These are phyloP conservation scores for Pichia sp. DNA, from an alignment of 1,139 yeast genomes.

Conservation along the genomic window DNA sequence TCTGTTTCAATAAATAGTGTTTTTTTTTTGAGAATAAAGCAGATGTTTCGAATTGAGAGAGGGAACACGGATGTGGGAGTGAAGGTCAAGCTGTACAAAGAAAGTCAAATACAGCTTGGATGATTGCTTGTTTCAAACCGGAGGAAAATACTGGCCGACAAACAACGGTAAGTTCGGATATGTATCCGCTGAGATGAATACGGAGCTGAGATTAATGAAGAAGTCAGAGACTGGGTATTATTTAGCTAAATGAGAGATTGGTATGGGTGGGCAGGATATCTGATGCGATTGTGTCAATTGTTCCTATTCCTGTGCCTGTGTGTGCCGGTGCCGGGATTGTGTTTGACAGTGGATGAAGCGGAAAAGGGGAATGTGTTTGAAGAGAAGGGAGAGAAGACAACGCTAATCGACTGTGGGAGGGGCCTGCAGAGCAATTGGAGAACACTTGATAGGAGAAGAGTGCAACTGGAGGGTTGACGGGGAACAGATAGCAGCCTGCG, in stretches of 20 bases:
- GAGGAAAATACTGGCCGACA: too few species aligned
- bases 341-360: neutral
- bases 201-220: neutral
- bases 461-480: neutral
- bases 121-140: neutral
- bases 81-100: neutral
- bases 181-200: neutral
- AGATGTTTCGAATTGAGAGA: neutral
- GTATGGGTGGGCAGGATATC: neutral
- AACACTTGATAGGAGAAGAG: neutral
- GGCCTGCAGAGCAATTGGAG: neutral
- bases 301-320: neutral
- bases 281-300: neutral
- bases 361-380: neutral
- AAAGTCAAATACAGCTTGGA: neutral
- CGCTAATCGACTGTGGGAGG: neutral
- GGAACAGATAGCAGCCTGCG: neutral
- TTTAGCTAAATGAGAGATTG: neutral
- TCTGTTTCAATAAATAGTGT: neutral
- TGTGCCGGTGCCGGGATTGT: neutral
- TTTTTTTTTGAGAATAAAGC: neutral
- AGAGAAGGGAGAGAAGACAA: neutral
- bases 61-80: neutral
- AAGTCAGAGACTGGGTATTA: neutral
- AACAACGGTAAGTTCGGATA: neutral